Evolutionary conservation across 345 rosid genomes (phyloP).

Genomic region (Eucalyptus curtisii): DNA sequence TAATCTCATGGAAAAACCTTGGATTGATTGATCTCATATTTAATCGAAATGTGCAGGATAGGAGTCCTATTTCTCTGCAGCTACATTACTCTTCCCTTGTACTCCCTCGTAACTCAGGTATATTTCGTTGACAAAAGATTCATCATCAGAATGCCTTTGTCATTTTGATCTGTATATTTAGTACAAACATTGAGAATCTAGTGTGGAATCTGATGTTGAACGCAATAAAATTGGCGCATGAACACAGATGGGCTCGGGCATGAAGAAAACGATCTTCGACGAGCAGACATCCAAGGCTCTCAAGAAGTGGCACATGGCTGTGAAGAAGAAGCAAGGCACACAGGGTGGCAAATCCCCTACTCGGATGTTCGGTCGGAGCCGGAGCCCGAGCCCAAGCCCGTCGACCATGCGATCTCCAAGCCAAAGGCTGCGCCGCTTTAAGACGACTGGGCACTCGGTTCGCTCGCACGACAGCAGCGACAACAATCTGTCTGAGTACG

Average conservation of each 20-base stretch:
- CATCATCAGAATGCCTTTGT: background rate
- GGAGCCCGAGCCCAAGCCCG: slow-evolving; percentile 21
- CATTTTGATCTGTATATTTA: background rate
- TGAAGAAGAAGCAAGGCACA: slow-evolving; percentile 45
- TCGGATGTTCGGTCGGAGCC: slow-evolving; percentile 35
- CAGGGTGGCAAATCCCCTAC: slow-evolving; percentile 43
- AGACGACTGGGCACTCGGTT: slow-evolving; percentile 75
- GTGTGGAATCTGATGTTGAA: background rate
- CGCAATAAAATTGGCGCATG: background rate
- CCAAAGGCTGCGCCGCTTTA: slow-evolving; percentile 43
- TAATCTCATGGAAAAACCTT: background rate
- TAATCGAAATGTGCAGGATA: slow-evolving; percentile 6
- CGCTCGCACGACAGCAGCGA: slow-evolving; percentile 29
- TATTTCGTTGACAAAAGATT: background rate
- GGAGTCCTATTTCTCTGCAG: slow-evolving; percentile 27
- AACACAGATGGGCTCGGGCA: slow-evolving; percentile 68
- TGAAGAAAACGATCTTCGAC: slow-evolving; percentile 87
- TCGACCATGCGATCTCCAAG: slow-evolving; percentile 9
- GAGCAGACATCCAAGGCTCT: slow-evolving; percentile 91
- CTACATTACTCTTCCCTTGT: slow-evolving; percentile 37
- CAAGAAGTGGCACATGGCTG: slow-evolving; percentile 86
- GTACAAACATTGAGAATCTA: background rate
- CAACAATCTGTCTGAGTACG: slow-evolving; percentile 48
- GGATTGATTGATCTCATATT: background rate
- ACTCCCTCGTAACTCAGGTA: slow-evolving; percentile 46